Base-by-base conservation (phyloP, 192 early-diverging fungal genomes). In the Coemansia sp. region DNA sequence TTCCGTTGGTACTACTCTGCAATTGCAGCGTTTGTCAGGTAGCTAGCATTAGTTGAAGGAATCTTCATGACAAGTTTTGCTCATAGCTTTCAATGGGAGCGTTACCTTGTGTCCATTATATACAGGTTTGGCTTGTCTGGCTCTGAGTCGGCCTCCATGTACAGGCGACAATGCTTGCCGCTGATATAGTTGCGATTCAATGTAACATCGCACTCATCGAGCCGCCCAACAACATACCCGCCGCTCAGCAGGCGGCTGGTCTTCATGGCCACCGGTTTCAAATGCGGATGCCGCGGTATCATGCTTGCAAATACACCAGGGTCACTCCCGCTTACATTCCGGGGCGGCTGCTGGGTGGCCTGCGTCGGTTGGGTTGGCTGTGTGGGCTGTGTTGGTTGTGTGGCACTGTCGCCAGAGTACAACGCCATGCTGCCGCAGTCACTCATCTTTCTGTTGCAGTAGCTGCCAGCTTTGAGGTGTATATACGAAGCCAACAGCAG, bases 331-430 rank as follows among this genome's bases (percentile, higher is more conserved):
- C 29, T 42, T 14, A 6, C 35, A 24, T 58, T 51, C 23, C 25
- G 58, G 23, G 75, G 75, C 23, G 69, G 75, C 12, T 52, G 56
- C 42, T 80, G 77, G 5, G 77, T 80, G 10, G 57, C 47, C 47
- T 79, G 69, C 1, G 66, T 79, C 3, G 56, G 63, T 45, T 80
- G 77, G 0, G 77, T 79, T 1, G 71, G 58, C 48, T 80, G 71
- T 5, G 69, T 72, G 2, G 65, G 62, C 50, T 77, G 73, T 42
- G 76, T 77, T n/a, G 54, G 62, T 50, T 77, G 74, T 25, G 76
- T 77, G 21, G 54, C 42, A 18, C 62, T 56, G 19, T 24, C 48
- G 9, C 10, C 56, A 45, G 42, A 54, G 42, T 18, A 35, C n/a
- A 19, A 6, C 14, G 2, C 25, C 23, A 50, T 50, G 21, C 22